Base-by-base conservation (phyloP, 2,329 filamentous ascomycete species). In the Pestalotiopsis sp. region DNA sequence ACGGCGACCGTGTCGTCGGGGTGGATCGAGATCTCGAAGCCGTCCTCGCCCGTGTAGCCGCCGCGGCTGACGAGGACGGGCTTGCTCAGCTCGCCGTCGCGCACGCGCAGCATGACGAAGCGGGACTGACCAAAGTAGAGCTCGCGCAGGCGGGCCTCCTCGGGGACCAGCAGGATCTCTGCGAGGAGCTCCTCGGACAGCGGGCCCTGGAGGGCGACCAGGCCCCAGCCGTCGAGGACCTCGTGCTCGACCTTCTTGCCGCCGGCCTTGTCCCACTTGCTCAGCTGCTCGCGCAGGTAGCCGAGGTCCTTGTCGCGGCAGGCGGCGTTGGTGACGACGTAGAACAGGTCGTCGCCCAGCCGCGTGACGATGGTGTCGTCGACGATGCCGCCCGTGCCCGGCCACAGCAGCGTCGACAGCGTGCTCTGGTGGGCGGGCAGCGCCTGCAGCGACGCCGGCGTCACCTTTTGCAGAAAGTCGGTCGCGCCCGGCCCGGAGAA, bases 1-100 rank as follows among this genome's bases (percentile, higher is more conserved):
- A 95, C 86, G 23, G 84, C 83, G 5, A 89, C 86, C 9, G 91
- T 90, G 74, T 91, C 87, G 27, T 86, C 85, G 0, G 89, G 86
- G 1, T 92, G 89, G 75, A 98, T 92, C 56, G 93, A 96, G 76
- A 99, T 93, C 83, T 99, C 96, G 82, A 99, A 99, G 57, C 96
- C 96, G 80, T 99, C 96, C 84, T 99, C 96, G 70, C 96, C 96
- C 0, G 96, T 99, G 84, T 99, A 99, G 4, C 96, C 96, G 61
- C 92, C 96, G 70, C 96, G 90, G 78, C 91, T 95, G 77, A 98
- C 90, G 65, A 98, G 87, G 62, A 96, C 76, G 78, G 72, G 85
- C 80, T 70, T 85, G 75, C 70, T 85, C 74, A 78, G 69, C 67
- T 77, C 73, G 82, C 82, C 86, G 59, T 86, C 87, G 49, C 85